These are phyloP conservation scores for Neonectria coccinea DNA, from an alignment of 2,329 filamentous ascomycete species.

Conservation along the genomic window DNA sequence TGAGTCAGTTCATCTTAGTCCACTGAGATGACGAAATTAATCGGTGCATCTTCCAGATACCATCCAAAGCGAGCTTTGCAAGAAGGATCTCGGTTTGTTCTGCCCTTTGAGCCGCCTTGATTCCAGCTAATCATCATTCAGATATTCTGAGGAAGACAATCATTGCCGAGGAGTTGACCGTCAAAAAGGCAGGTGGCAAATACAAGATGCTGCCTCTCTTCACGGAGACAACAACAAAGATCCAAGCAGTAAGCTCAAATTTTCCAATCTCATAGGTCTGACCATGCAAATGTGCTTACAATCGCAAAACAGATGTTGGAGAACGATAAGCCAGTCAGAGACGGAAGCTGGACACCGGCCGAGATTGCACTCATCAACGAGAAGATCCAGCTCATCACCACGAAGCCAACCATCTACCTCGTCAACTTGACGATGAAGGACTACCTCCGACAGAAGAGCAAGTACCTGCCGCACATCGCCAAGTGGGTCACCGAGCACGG, in stretches of 20 bases:
- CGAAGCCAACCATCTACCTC: constrained; percentile 59
- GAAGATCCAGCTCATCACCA: constrained; percentile 59
- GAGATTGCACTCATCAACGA: constrained; percentile 60
- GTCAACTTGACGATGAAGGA: constrained; percentile 61
- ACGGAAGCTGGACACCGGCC: constrained; percentile 56
- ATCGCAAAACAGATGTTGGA: constrained; percentile 50
- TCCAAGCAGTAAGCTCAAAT: constrained; percentile 45
- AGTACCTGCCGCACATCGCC: constrained; percentile 58
- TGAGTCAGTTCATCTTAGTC: constrained; percentile 48
- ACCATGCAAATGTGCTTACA: constrained; percentile 25
- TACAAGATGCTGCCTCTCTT: constrained; percentile 60
- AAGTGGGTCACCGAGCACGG: constrained; percentile 60
- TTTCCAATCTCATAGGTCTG: constrained; percentile 1
- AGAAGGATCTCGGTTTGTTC: constrained; percentile 52
- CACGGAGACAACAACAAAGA: constrained; percentile 57
- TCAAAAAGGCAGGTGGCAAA: constrained; percentile 57
- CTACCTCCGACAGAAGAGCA: constrained; percentile 59
- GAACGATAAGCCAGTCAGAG: constrained; percentile 55
- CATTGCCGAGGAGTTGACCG: constrained; percentile 54
- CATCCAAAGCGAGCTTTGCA: constrained; percentile 47
- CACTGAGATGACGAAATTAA: constrained; percentile 13
- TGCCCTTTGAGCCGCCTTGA: rapidly evolving
- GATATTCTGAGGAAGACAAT: constrained; percentile 56
- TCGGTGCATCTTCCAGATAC: constrained; percentile 30
- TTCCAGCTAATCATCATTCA: constrained; percentile 18